Base-by-base conservation (phyloP, 176 grass and related monocot genomes). In the Secale cereale region DNA sequence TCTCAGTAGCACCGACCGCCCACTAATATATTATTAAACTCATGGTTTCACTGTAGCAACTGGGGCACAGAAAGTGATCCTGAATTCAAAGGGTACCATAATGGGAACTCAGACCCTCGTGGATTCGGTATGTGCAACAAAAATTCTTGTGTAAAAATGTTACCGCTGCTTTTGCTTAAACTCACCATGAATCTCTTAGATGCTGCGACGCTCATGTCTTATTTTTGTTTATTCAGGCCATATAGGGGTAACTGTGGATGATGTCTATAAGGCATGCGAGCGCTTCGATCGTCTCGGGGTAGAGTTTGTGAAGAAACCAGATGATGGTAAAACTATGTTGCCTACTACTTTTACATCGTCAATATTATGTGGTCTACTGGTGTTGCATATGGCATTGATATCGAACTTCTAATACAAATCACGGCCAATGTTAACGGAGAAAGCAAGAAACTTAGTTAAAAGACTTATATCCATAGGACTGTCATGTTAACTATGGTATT, bases 41-140 rank as follows among this genome's bases (percentile, higher is more conserved):
- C 22, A 64, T 81, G 31, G 3, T 71, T 60, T 6, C 6, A 29
- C 17, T 88, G 74, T 78, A 98, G 96, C 83, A 98, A 95, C 69
- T 98, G 96, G 96, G 96, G 96, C 19, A 98, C 96, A 2, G 93
- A 98, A 87, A 95, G 22, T 92, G 93, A 98, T 87, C 85, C 93
- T 85, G 96, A 95, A 78, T 98, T 95, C 86, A 98, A 92, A 88
- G 91, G 93, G 67, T 95, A 98, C 83, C 96, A 98, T 81, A 95
- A 95, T 77, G 96, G 96, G 76, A 98, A 98, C 61, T 98, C 96
- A 59, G 96, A 98, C 68, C 96, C 96, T 25, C 96, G 93, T 90
- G 96, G 96, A 59, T 98, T 98, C 81, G 96, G 96, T 98, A 89
- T 59, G 87, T 92, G 36, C 69, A 59, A 65, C 57, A 10, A 62